phyloP scores from a whole-genome alignment of 257 asterid genomes.

The Apocynum venetum region DNA sequence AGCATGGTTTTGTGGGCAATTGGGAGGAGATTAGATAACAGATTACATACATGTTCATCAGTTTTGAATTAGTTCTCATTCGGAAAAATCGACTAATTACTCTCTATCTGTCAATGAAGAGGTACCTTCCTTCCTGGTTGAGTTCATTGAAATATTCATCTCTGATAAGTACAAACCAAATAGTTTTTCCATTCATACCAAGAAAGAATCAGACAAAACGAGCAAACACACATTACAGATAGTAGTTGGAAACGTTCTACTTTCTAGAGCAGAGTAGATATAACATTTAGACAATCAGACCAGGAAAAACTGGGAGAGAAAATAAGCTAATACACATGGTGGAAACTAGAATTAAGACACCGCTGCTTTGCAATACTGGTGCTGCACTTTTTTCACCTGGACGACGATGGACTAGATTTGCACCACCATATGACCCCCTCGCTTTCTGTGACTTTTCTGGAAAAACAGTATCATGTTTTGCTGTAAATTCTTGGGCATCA shows the following conservation, averaged over 20 bases:
- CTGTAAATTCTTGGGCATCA: conserved; percentile 9
- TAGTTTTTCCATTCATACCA: not conserved
- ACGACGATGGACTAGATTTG: conserved; percentile 35
- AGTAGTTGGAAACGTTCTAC: too few species aligned
- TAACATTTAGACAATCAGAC: conserved; percentile 12
- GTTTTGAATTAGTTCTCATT: too few species aligned
- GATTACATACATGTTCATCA: too few species aligned
- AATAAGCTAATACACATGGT: conserved; percentile 25
- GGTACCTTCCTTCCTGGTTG: not conserved
- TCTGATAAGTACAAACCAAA: not conserved
- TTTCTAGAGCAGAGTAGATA: not conserved
- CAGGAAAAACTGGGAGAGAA: conserved; percentile 17
- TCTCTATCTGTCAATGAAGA: not conserved
- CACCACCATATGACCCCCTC: conserved; percentile 46
- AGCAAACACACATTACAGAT: too few species aligned
- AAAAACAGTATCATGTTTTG: not conserved
- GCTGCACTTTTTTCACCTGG: conserved; percentile 13
- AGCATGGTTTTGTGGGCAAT: not conserved
- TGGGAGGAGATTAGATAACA: not conserved
- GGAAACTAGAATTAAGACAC: conserved; percentile 11
- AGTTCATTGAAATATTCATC: not conserved
- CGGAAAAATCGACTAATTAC: too few species aligned
- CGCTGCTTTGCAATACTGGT: conserved; percentile 7
- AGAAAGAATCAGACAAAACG: not conserved
- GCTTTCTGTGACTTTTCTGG: conserved; percentile 32